Base-by-base conservation (phyloP, 768 basidiomycete species). In the Peribolospora baueri region DNA sequence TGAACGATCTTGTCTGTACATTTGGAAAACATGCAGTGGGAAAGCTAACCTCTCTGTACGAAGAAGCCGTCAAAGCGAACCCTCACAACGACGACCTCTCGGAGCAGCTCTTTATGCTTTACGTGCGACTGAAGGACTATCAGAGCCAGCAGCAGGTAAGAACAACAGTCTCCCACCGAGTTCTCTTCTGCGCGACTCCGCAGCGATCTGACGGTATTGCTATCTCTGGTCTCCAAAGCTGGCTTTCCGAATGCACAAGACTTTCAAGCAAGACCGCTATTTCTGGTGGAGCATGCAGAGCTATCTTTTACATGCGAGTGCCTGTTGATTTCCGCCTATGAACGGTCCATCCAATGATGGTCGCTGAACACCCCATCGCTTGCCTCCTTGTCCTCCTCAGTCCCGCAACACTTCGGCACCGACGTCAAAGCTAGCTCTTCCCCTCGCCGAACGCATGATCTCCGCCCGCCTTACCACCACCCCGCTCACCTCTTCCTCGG, bases 51-150 rank as follows among this genome's bases (percentile, higher is more conserved):
- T 47, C 54, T 5, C 37, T 58, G 4, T 46, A 57, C 25, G 45
- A 49, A 2, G 39, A 46, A 5, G 57, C 60, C 0, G 46, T 54
- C 2, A 38, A 52, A 38, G 5, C 46, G 7, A 38, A 57, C 50
- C 52, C 56, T n/a, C 50, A 56, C 52, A 58, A 61, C 48, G 60
- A 61, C 13, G 56, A 57, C 25, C 52, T 61, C 7, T 42, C 54
- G 46, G 42, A 47, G 5, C 57, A 61, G 37, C 57, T 58, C 7
- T 61, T 61, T 46, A 3, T 56, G 38, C 56, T 53, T 13, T 57
- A 56, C 50, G 40, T 58, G 2, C 41, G 54, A 3, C 7, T 45
- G 1, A 45, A 41, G 10, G 52, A 57, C 37, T n/a, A 37, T 45
- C 4, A 48, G 36, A 25, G 38, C 11, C 57, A 57, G 3, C 58